Conservation (phyloP, 495 filamentous ascomycete genomes). For the Hypomontagnella monticulosa region DNA sequence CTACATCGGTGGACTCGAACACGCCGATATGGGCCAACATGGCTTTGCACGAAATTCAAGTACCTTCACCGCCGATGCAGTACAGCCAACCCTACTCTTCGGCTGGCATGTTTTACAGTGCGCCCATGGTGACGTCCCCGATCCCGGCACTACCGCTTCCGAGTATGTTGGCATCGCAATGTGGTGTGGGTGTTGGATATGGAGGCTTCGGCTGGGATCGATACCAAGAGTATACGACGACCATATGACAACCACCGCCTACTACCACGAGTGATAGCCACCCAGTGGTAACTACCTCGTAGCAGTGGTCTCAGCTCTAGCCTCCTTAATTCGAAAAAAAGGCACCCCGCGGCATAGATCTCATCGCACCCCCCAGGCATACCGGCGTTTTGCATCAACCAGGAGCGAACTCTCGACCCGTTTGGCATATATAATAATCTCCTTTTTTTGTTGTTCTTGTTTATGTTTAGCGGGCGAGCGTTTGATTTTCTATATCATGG, state of each 20-base stretch:
- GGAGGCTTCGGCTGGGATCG: conserved; percentile 82
- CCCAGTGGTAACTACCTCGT: conserved; percentile 53
- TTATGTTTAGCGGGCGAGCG: conserved; percentile 55
- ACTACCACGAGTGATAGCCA: conserved; percentile 49
- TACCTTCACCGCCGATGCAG: conserved; percentile 77
- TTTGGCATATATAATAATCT: conserved; percentile 41
- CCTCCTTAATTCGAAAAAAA: conserved; percentile 30
- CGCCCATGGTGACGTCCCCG: conserved; percentile 69
- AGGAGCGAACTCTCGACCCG: conserved; percentile 50
- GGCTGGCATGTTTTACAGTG: conserved; percentile 68
- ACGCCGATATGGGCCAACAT: conserved; percentile 84
- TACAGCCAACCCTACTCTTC: conserved; percentile 84
- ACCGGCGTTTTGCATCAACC: conserved; percentile 54
- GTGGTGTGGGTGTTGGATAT: conserved; percentile 79
- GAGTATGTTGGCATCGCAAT: conserved; percentile 87
- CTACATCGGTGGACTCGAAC: conserved; percentile 72
- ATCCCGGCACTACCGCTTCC: conserved; percentile 85
- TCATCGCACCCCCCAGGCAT: conserved; percentile 44
- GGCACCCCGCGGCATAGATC: conserved; percentile 43
- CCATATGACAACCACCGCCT: conserved; percentile 69
- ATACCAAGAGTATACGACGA: conserved; percentile 69
- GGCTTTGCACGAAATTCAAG: conserved; percentile 71
- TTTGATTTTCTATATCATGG: conserved; percentile 40
- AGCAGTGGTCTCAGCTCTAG: conserved; percentile 35
- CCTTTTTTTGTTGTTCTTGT: conserved; percentile 38